phyloP scores from a whole-genome alignment of 2,329 filamentous ascomycete species.

The Fusarium sublunatum region DNA sequence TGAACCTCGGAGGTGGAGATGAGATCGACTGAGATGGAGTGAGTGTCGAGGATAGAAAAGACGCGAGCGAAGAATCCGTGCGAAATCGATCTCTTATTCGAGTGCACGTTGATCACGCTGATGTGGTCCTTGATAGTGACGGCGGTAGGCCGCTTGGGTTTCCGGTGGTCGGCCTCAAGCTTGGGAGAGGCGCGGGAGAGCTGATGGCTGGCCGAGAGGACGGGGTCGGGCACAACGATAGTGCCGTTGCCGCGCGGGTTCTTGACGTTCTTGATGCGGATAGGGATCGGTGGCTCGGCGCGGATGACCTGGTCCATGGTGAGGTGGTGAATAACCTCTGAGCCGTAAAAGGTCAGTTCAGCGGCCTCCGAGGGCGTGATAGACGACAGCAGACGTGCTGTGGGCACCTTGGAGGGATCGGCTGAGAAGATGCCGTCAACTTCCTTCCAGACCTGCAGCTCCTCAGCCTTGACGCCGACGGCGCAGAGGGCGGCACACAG shows the following conservation, averaged over 20 bases:
- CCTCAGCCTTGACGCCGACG: constrained; percentile 85
- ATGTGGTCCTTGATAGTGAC: constrained; percentile 99
- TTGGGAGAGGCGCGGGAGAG: constrained; percentile 64
- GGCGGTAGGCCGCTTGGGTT: constrained; percentile 81
- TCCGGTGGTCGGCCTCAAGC: constrained; percentile 53
- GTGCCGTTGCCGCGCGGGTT: constrained; percentile 84
- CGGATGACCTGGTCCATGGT: constrained; percentile 98
- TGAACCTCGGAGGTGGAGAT: constrained; percentile 98
- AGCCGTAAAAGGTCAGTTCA: constrained; percentile 92
- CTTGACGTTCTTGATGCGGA: constrained; percentile 93
- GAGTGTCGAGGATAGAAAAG: constrained; percentile 88
- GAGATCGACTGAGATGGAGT: constrained; percentile 90
- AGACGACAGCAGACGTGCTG: constrained; percentile 84
- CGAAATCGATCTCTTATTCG: constrained; percentile 94
- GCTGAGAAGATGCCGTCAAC: constrained; percentile 92
- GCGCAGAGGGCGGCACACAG: constrained; percentile 92
- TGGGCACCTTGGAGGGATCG: constrained; percentile 91
- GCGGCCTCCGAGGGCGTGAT: constrained; percentile 96
- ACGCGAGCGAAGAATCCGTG: constrained; percentile 96
- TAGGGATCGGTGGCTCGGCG: constrained; percentile 80
- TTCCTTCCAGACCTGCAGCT: constrained; percentile 99
- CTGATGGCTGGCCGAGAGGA: constrained; percentile 66
- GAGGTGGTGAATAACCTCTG: constrained; percentile 97
- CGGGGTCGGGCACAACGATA: constrained; percentile 81
- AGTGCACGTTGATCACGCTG: constrained; percentile 96